Conservation (phyloP, 2,329 filamentous ascomycete genomes). For the Leptographium procerum region DNA sequence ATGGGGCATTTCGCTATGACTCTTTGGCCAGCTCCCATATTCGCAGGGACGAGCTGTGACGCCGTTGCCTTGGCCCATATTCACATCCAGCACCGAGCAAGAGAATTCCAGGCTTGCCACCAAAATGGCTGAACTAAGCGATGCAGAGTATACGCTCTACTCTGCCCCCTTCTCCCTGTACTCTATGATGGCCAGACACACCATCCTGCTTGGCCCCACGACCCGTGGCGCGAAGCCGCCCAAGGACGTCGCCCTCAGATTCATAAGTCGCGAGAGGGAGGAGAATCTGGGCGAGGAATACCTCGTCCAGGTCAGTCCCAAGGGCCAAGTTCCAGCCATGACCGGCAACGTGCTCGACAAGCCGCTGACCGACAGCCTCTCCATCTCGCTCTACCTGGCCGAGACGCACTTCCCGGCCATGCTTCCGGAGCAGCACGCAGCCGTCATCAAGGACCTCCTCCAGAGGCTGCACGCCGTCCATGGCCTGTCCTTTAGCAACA, state of each 20-base stretch:
- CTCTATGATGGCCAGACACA: conserved; percentile 1
- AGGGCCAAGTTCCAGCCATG: conserved; percentile 1
- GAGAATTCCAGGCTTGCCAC: background rate
- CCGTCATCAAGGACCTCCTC: background rate
- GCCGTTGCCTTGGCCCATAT: too few species aligned
- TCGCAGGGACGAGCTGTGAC: too few species aligned
- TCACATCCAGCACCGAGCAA: too few species aligned
- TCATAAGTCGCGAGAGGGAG: background rate
- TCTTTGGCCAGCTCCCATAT: too few species aligned
- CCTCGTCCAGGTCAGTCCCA: conserved; percentile 9
- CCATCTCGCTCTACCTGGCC: background rate
- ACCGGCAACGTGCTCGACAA: background rate
- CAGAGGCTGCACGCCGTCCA: background rate
- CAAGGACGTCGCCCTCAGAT: background rate
- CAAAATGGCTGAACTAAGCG: background rate
- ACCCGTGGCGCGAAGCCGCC: background rate
- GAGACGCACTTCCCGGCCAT: background rate
- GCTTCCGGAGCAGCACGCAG: background rate
- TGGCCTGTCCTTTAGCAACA: background rate
- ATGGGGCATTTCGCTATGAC: too few species aligned
- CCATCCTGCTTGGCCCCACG: background rate
- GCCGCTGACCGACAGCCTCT: background rate
- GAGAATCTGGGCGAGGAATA: background rate
- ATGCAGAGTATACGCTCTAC: conserved; percentile 1
- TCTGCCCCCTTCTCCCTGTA: conserved; percentile 1